A percentile compares a stretch with the other conserved stretches of the same genome.
Conservation (phyloP, 768 basidiomycete species). For the Suillus cothurnatus region DNA sequence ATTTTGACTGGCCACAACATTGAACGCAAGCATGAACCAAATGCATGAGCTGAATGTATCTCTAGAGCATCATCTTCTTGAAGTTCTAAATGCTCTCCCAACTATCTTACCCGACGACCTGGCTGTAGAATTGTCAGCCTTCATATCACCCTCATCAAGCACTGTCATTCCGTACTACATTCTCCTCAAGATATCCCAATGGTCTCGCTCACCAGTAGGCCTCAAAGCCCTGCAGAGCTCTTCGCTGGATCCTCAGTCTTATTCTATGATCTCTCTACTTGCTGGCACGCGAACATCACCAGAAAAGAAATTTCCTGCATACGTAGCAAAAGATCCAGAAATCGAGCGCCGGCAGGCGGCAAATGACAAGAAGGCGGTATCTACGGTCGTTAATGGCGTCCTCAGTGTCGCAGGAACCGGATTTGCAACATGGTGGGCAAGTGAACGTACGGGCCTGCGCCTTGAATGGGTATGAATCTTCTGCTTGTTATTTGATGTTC, state of each 20-base stretch:
- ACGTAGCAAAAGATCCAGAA: slow-evolving; percentile 48
- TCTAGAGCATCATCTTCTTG: slow-evolving; percentile 63
- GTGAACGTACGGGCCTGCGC: slow-evolving; percentile 61
- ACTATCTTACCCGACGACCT: slow-evolving; percentile 48
- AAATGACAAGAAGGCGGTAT: slow-evolving; percentile 66
- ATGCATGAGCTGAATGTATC: slow-evolving; percentile 55
- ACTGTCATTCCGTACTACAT: slow-evolving; percentile 61
- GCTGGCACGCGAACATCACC: slow-evolving; percentile 82
- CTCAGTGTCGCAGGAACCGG: slow-evolving; percentile 70
- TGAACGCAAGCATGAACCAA: not conserved
- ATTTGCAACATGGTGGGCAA: slow-evolving; percentile 73
- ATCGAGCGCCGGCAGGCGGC: slow-evolving; percentile 46
- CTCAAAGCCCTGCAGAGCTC: slow-evolving; percentile 37
- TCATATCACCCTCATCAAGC: slow-evolving; percentile 33
- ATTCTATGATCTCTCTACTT: slow-evolving; percentile 73
- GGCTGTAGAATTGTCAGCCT: slow-evolving; percentile 41
- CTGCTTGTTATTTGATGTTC: slow-evolving; percentile 9
- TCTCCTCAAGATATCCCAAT: slow-evolving; percentile 62
- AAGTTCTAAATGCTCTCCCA: slow-evolving; percentile 47
- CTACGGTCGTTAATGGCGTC: slow-evolving; percentile 69
- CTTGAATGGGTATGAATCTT: slow-evolving; percentile 66
- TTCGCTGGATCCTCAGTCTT: slow-evolving; percentile 53
- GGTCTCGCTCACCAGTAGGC: slow-evolving; percentile 63
- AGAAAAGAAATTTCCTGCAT: slow-evolving; percentile 64
- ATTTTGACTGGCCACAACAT: not conserved